Percentiles rank a stretch among this genome's conserved stretches.
phyloP scores from a whole-genome alignment of 2,329 filamentous ascomycete genomes.

The Monosporascus ibericus region DNA sequence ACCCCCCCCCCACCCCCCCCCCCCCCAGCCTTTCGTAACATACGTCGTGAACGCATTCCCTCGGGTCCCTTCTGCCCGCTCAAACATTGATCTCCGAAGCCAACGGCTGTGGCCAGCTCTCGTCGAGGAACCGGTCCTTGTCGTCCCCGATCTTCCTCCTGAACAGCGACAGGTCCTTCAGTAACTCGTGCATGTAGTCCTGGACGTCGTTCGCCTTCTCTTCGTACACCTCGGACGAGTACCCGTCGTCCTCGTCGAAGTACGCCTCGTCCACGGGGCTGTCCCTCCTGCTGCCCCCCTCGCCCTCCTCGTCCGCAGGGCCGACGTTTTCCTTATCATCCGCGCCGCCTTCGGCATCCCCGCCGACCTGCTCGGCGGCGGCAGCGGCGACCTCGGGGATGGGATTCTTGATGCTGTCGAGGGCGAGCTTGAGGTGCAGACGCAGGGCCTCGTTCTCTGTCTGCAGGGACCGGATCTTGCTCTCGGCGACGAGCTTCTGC shows the following conservation, averaged over 20 bases:
- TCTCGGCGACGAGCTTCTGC: constrained; percentile 79
- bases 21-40: constrained; percentile 4
- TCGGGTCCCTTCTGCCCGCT: not conserved
- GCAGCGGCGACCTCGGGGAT: constrained; percentile 57
- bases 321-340: constrained; percentile 24
- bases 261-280: constrained; percentile 50
- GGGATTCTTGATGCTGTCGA: constrained; percentile 84
- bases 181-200: constrained; percentile 75
- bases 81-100: constrained; percentile 36
- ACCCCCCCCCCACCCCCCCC: constrained; percentile 13
- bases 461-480: constrained; percentile 85
- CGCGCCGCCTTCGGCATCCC: constrained; percentile 11
- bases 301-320: constrained; percentile 22
- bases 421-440: constrained; percentile 79
- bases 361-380: constrained; percentile 15
- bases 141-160: constrained; percentile 84
- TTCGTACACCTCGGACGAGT: constrained; percentile 38
- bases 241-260: constrained; percentile 49
- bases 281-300: constrained; percentile 9
- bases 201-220: constrained; percentile 62
- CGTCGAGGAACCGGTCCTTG: constrained; percentile 64
- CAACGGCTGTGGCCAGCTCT: constrained; percentile 48
- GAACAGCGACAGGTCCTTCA: constrained; percentile 75
- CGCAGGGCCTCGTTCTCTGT: constrained; percentile 87
- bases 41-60: not conserved